These are phyloP conservation scores for Gaertneriomyces semiglobifer DNA, from an alignment of 192 early-diverging fungal species.

Conservation along the genomic window DNA sequence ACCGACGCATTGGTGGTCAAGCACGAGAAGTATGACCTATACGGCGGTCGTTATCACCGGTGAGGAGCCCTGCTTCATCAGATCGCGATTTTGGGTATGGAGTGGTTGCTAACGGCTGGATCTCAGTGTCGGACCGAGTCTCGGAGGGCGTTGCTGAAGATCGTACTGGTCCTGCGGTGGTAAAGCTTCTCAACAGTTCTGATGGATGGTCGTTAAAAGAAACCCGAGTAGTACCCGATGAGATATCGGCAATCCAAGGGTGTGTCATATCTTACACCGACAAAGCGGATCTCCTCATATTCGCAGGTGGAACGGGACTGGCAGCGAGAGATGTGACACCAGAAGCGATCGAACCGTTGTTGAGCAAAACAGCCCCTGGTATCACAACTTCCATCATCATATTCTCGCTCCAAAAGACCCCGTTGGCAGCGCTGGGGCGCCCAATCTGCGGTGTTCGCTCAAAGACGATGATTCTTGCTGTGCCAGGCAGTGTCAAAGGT, in stretches of 20 bases:
- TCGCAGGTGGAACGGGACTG: conserved; percentile 93
- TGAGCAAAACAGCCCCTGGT: conserved; percentile 68
- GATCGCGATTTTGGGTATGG: no score
- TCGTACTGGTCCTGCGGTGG: conserved; percentile 26
- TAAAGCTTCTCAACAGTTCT: conserved; percentile 1
- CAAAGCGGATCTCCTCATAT: conserved; percentile 62
- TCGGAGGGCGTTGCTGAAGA: conserved; percentile 26
- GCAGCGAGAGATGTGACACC: conserved; percentile 81
- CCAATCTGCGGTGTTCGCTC: conserved; percentile 49
- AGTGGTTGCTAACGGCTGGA: no score
- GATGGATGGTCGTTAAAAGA: conserved; percentile 25
- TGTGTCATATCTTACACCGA: conserved; percentile 24
- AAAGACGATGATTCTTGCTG: conserved; percentile 69
- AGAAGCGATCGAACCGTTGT: conserved; percentile 72
- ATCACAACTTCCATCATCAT: conserved; percentile 74
- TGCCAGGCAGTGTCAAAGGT: conserved; percentile 89
- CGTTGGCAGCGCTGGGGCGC: conserved; percentile 84
- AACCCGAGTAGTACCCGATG: conserved; percentile 28
- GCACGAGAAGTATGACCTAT: no score
- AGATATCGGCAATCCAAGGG: conserved; percentile 22
- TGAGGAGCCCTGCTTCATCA: no score
- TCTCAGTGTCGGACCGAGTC: conserved; percentile 34
- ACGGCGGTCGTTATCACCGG: no score
- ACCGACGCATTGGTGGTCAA: no score
- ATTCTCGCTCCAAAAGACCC: conserved; percentile 75